Percentiles rank a stretch among this genome's conserved stretches.
These are phyloP conservation scores for Furculomyces boomerangus DNA, from an alignment of 371 early-diverging fungal species.

Conservation along the genomic window DNA sequence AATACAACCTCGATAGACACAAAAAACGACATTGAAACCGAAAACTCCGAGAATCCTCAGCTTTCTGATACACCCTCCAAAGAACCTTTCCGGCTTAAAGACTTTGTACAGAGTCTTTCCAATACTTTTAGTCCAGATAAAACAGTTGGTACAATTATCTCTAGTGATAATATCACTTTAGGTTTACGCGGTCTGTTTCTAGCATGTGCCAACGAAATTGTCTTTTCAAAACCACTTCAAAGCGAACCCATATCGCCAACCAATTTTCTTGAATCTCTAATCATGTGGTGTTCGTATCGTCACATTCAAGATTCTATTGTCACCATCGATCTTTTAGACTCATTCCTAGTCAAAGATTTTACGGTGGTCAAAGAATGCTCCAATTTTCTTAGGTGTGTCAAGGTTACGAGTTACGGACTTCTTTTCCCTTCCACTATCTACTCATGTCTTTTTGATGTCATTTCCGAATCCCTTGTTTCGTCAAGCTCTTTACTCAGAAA, in stretches of 20 bases:
- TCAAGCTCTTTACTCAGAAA: neutral
- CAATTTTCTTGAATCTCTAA: neutral
- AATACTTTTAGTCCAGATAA: too few relatives aligned
- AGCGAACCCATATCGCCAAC: neutral
- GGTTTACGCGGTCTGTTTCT: neutral
- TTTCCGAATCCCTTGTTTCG: neutral
- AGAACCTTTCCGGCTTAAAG: too few relatives aligned
- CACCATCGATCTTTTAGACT: neutral
- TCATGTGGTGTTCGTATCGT: neutral
- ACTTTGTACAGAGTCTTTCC: too few relatives aligned
- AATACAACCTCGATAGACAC: too few relatives aligned
- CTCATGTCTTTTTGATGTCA: neutral
- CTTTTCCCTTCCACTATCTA: neutral
- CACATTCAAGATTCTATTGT: neutral
- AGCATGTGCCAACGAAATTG: neutral
- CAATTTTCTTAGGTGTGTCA: neutral
- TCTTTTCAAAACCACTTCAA: neutral
- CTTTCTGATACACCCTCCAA: too few relatives aligned
- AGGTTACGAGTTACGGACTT: neutral
- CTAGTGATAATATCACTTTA: too few relatives aligned
- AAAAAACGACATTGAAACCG: too few relatives aligned
- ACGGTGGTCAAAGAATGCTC: neutral
- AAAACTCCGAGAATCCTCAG: too few relatives aligned
- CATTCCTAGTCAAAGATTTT: neutral
- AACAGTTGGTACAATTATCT: too few relatives aligned